phyloP scores from a whole-genome alignment of 176 grass and related monocot genomes.

The Dactylis glomerata region DNA sequence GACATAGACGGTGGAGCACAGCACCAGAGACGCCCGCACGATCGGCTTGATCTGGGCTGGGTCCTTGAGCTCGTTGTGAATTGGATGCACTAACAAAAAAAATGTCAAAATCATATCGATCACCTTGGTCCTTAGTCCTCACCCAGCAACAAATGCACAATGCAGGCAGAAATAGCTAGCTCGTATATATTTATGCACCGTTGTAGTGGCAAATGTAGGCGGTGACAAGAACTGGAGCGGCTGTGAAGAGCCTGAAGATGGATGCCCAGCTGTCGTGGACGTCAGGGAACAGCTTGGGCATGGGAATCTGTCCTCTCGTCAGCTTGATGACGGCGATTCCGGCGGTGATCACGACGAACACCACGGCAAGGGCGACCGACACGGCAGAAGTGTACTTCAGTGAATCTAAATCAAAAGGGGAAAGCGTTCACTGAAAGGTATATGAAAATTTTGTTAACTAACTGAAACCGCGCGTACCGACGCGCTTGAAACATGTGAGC shows the following conservation, averaged over 20 bases:
- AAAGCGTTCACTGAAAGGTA: neutral
- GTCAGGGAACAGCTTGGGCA: slow-evolving; percentile 76
- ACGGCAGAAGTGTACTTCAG: slow-evolving; percentile 79
- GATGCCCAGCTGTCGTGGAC: slow-evolving; percentile 59
- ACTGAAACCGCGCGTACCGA: slow-evolving; percentile 40
- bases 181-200: slow-evolving; percentile 40
- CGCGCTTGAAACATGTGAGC: slow-evolving; percentile 69
- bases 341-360: slow-evolving; percentile 87
- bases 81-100: slow-evolving; percentile 63
- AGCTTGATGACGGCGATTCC: slow-evolving; percentile 83
- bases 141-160: neutral
- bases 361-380: slow-evolving; percentile 78
- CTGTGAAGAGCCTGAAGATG: slow-evolving; percentile 80
- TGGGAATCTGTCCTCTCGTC: slow-evolving; percentile 49
- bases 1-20: slow-evolving; percentile 72
- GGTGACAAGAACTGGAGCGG: slow-evolving; percentile 82
- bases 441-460: neutral
- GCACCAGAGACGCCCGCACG: slow-evolving; percentile 52
- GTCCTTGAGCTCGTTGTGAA: slow-evolving; percentile 74
- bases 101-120: neutral
- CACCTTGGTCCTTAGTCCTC: neutral
- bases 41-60: slow-evolving; percentile 71
- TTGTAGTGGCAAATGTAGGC: slow-evolving; percentile 98
- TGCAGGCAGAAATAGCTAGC: neutral
- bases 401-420: slow-evolving; percentile 55